phyloP scores from a whole-genome alignment of 2,329 filamentous ascomycete genomes.

The Neoscytalidium dimidiatum region DNA sequence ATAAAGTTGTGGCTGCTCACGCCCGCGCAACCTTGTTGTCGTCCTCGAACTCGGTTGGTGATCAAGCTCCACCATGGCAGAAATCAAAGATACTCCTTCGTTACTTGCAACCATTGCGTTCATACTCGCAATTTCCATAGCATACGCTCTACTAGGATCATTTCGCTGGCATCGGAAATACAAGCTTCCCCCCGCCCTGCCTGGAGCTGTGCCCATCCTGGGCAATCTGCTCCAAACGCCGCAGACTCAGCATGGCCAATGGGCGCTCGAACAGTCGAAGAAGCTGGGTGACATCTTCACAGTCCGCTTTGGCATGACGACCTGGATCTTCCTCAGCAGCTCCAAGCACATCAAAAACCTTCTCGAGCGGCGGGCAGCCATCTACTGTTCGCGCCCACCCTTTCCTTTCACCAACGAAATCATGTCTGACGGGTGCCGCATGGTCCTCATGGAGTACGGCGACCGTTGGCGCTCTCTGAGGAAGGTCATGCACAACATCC shows the following conservation, averaged over 20 bases:
- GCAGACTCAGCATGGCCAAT: not conserved
- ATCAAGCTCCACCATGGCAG: not conserved
- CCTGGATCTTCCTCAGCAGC: constrained; percentile 27
- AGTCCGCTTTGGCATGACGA: not conserved
- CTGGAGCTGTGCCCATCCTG: constrained; percentile 2
- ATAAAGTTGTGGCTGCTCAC: no score
- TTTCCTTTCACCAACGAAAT: constrained; percentile 28
- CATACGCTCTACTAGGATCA: not conserved
- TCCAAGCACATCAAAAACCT: constrained; percentile 23
- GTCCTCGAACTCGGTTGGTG: no score
- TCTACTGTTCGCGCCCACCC: constrained; percentile 25
- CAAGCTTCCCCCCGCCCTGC: not conserved
- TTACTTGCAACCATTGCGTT: not conserved
- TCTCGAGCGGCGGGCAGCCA: constrained; percentile 24
- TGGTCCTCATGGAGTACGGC: constrained; percentile 33
- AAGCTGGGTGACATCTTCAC: not conserved
- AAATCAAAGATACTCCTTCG: not conserved
- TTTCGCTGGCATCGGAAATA: not conserved
- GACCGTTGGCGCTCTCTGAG: constrained; percentile 31
- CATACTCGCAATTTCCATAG: not conserved
- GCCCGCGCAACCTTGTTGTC: no score
- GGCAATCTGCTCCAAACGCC: constrained; percentile 8
- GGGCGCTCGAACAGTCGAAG: not conserved
- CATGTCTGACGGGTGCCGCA: constrained; percentile 31
- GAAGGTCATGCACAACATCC: constrained; percentile 37